Conservation (phyloP, 495 filamentous ascomycete species). For the Pseudevernia furfuracea region DNA sequence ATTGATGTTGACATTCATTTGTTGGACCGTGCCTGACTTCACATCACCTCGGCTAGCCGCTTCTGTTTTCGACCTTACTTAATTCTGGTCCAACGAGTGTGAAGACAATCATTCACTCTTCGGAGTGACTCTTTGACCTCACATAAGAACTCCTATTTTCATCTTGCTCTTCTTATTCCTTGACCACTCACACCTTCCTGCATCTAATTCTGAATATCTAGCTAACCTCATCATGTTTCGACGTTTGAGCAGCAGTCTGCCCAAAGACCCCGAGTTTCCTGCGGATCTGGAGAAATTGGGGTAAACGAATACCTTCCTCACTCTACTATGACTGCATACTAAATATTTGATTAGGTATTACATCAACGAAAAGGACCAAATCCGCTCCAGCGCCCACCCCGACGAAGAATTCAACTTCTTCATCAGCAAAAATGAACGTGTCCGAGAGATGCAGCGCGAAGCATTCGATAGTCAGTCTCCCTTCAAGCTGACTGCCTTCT, state of each 20-base stretch:
- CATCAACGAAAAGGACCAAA: conserved; percentile 62
- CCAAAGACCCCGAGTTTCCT: conserved; percentile 59
- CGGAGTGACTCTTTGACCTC: neutral
- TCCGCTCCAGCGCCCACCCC: conserved; percentile 57
- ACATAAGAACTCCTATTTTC: neutral
- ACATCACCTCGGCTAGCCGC: conserved; percentile 11
- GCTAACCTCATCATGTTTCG: conserved; percentile 51
- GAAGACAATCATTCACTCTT: neutral
- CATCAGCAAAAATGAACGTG: conserved; percentile 59
- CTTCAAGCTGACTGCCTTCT: neutral
- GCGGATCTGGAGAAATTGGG: conserved; percentile 58
- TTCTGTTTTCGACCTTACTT: conserved; percentile 5
- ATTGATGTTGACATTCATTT: neutral
- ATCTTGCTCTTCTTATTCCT: neutral
- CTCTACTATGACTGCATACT: neutral
- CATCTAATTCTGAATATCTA: neutral
- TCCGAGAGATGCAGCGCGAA: conserved; percentile 62
- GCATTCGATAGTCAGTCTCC: conserved; percentile 54
- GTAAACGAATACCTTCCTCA: conserved; percentile 38
- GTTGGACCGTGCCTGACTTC: neutral
- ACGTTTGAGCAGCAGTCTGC: conserved; percentile 54
- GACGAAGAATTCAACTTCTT: conserved; percentile 65
- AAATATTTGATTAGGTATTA: conserved; percentile 51
- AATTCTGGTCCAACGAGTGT: conserved; percentile 1
- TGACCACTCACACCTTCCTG: neutral